Percentiles rank a stretch among this genome's conserved stretches.
These are phyloP conservation scores for Aspergillus aculeatinus DNA, from an alignment of 2,329 filamentous ascomycete species.

Conservation along the genomic window DNA sequence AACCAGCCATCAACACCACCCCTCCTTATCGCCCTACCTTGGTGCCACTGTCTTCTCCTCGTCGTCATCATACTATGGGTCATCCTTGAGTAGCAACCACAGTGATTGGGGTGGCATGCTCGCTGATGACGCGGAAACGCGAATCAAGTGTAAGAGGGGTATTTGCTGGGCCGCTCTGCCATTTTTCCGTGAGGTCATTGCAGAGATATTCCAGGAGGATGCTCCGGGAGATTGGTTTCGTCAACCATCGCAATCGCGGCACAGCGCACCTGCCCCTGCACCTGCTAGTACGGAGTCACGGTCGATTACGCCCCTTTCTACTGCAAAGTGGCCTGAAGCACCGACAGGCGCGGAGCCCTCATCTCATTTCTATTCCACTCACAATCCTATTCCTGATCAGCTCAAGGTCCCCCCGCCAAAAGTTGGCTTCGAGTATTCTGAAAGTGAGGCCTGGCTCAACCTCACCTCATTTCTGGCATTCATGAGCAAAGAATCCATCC, in stretches of 20 bases:
- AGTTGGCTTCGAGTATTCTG: background rate
- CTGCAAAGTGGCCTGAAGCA: background rate
- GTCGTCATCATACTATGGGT: background rate
- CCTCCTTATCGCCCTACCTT: background rate
- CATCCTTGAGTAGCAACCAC: background rate
- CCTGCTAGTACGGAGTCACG: background rate
- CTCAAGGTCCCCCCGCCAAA: background rate
- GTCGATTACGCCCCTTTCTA: background rate
- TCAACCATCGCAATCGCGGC: background rate
- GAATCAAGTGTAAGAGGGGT: background rate
- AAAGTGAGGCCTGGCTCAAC: background rate
- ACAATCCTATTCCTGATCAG: background rate
- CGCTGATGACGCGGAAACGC: background rate
- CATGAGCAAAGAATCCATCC: background rate
- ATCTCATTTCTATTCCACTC: background rate
- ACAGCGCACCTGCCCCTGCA: background rate
- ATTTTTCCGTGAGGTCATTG: background rate
- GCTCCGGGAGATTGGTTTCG: background rate
- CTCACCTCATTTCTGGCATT: background rate
- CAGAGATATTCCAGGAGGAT: background rate
- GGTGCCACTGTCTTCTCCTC: constrained; percentile 3
- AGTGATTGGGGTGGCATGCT: background rate
- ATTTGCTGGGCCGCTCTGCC: background rate
- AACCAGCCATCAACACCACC: background rate
- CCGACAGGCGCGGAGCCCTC: background rate